phyloP scores from a whole-genome alignment of 805 yeast species.

The Cyberlindnera bimundalis region DNA sequence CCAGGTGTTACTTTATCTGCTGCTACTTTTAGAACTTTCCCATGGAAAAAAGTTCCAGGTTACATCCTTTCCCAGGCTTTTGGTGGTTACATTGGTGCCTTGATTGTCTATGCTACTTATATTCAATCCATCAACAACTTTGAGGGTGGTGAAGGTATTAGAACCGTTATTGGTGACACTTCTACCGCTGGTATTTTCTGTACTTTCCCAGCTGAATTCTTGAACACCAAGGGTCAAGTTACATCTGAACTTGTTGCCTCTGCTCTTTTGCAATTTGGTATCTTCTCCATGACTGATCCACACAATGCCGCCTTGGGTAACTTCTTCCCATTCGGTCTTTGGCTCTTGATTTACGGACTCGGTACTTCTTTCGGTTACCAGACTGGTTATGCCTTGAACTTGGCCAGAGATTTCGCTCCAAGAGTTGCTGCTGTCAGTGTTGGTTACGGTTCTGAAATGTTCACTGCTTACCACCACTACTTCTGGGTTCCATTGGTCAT shows the following conservation, averaged over 20 bases:
- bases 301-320: constrained; percentile 44
- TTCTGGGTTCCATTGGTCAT: constrained; percentile 53
- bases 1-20: constrained; percentile 49
- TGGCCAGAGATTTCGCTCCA: constrained; percentile 55
- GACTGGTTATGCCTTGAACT: constrained; percentile 54
- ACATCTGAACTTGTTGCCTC: constrained; percentile 45
- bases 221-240: constrained; percentile 42
- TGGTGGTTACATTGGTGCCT: constrained; percentile 47
- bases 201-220: constrained; percentile 40
- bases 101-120: constrained; percentile 44
- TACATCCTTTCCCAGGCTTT: constrained; percentile 45
- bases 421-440: constrained; percentile 45
- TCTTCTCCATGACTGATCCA: constrained; percentile 50
- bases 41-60: constrained; percentile 43
- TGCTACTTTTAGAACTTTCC: constrained; percentile 49
- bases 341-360: constrained; percentile 40
- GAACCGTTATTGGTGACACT: constrained; percentile 24
- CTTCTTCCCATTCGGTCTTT: constrained; percentile 45
- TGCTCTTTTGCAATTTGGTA: constrained; percentile 42
- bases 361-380: constrained; percentile 49
- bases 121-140: constrained; percentile 35
- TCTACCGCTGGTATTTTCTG: constrained; percentile 44
- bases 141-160: constrained; percentile 34
- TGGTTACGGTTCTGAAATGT: constrained; percentile 43
- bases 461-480: constrained; percentile 39